phyloP scores from a whole-genome alignment of 768 basidiomycete genomes.

The Pisolithus orientalis region DNA sequence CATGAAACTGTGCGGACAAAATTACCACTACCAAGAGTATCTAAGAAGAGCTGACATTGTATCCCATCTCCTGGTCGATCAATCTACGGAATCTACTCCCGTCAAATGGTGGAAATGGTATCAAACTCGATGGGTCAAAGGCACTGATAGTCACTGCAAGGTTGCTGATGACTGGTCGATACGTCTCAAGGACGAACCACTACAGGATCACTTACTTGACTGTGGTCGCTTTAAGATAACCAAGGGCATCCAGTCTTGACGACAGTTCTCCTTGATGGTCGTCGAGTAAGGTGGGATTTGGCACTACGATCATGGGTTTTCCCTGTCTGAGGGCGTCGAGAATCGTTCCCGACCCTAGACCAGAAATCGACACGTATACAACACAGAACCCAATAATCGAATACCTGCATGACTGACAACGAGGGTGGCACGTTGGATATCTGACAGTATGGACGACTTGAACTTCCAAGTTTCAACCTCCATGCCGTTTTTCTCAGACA shows the following conservation, averaged over 20 bases:
- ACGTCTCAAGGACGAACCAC: not conserved
- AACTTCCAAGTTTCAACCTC: slow-evolving; percentile 65
- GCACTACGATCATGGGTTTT: slow-evolving; percentile 80
- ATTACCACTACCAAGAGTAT: slow-evolving; percentile 3
- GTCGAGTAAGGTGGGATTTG: slow-evolving; percentile 83
- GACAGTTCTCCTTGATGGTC: slow-evolving; percentile 94
- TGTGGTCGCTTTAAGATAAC: slow-evolving; percentile 52
- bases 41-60: slow-evolving; percentile 27
- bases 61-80: slow-evolving; percentile 79
- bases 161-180: slow-evolving; percentile 32
- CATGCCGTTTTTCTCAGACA: slow-evolving; percentile 34
- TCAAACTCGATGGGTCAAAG: slow-evolving; percentile 39
- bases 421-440: slow-evolving; percentile 62
- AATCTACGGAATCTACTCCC: slow-evolving; percentile 58
- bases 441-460: slow-evolving; percentile 62
- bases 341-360: slow-evolving; percentile 87
- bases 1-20: slow-evolving; percentile 8
- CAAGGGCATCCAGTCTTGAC: slow-evolving; percentile 48
- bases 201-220: slow-evolving; percentile 43
- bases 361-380: slow-evolving; percentile 1
- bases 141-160: slow-evolving; percentile 49
- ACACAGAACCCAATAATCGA: slow-evolving; percentile 11
- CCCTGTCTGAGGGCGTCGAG: slow-evolving; percentile 73
- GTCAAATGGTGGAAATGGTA: slow-evolving; percentile 65
- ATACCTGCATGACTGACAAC: slow-evolving; percentile 93